Base-by-base conservation (phyloP, 306 rosid genomes). In the Pyrus betulifolia region DNA sequence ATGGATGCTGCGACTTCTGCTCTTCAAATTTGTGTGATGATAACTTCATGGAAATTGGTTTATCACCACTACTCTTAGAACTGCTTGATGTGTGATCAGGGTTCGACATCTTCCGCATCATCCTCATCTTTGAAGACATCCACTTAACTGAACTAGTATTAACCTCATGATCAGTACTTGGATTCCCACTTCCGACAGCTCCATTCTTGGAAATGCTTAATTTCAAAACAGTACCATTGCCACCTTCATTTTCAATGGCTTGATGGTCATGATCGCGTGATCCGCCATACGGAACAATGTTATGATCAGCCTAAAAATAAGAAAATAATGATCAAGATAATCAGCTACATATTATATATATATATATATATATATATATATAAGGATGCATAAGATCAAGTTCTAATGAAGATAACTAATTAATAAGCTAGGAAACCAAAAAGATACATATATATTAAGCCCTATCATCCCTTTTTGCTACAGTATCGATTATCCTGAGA, bases 121-220 rank as follows among this genome's bases (percentile, higher is more conserved):
- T 86, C 75, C 93, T 91, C 85, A 90, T 87, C 95, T 94, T 92
- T 59, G 97, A 88, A 70, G 95, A 52, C 86, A 84, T 83, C 96
- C 95, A 94, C 89, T 90, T 92, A 44, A 67, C 69, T 15, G 90
- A 82, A 35, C 61, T 75, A 63, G 25, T 81, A 64, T 57, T 72
- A 28, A 21, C 74, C 59, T 83, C 69, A 42, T 66, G 73, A 38
- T 57, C 67, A 57, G 30, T 19, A 30, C 75, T 75, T 63, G 77
- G 86, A 52, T 68, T 51, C 42, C 74, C 74, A 42, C 80, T 55
- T 63, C 76, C 71, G 63, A 33, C 66, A 45, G 81, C 84, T 74
- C 67, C 84, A 72, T 73, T 84, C 70, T 88, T 86, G 86, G 84
- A 79, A 75, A 87, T 76, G 61, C 35, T 77, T 42, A 88, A 70